These are phyloP conservation scores for Rhipidocladum racemiflorum DNA, from an alignment of 176 grass and related monocot genomes.

Conservation along the genomic window DNA sequence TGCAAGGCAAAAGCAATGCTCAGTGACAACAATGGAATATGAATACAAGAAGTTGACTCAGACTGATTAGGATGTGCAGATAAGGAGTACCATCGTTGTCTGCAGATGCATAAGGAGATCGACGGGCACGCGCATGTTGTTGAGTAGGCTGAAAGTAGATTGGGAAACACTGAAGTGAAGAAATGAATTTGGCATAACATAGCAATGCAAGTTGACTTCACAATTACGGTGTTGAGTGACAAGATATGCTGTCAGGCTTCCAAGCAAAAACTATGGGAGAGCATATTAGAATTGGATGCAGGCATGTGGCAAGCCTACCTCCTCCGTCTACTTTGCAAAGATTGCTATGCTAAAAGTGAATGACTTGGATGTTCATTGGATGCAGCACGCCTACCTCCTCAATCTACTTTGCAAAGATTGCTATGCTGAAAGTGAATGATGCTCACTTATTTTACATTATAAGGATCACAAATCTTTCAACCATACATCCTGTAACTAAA, in stretches of 20 bases:
- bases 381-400: not conserved
- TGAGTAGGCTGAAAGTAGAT: conserved; percentile 60
- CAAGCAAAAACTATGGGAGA: not conserved
- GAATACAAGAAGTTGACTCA: not conserved
- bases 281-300: not conserved
- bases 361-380: not conserved
- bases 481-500: not conserved
- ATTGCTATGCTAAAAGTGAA: not conserved
- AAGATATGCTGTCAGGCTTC: not conserved
- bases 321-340: not conserved
- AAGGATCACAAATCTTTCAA: not conserved
- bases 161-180: conserved; percentile 9
- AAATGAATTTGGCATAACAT: conserved; percentile 17
- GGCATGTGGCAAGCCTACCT: not conserved
- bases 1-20: conserved; percentile 23
- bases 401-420: not conserved
- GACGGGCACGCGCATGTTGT: conserved; percentile 62
- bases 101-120: conserved; percentile 62
- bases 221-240: not conserved
- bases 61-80: not conserved
- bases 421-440: not conserved
- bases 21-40: not conserved
- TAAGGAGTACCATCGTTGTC: conserved; percentile 66
- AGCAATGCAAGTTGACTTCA: conserved; percentile 5
- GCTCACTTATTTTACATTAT: conserved; percentile 2